phyloP scores from a whole-genome alignment of 1,284 basidiomycete species.

The Microbotryum saponariae region DNA sequence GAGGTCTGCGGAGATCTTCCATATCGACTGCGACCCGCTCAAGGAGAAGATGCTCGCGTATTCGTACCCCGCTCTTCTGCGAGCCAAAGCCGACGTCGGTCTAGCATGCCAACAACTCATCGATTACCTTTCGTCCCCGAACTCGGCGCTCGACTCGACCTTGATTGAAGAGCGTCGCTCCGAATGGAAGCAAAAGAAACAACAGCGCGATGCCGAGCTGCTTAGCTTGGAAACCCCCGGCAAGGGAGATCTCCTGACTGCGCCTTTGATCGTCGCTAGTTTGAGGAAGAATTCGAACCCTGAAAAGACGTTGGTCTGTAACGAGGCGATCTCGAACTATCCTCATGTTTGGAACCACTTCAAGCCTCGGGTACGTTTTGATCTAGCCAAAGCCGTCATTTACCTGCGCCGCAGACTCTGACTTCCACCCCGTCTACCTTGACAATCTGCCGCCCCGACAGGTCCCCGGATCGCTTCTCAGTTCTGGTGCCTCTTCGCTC shows the following conservation, averaged over 20 bases:
- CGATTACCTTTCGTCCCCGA: slow-evolving; percentile 16
- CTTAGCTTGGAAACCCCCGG: not conserved
- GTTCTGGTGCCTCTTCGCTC: slow-evolving; percentile 55
- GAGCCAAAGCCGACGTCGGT: slow-evolving; percentile 53
- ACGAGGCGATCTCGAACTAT: slow-evolving; percentile 58
- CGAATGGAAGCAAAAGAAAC: slow-evolving; percentile 6
- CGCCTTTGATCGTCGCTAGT: slow-evolving; percentile 49
- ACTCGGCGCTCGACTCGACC: slow-evolving; percentile 1
- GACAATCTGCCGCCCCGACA: slow-evolving; percentile 31
- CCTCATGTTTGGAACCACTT: slow-evolving; percentile 42
- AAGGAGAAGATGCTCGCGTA: slow-evolving; percentile 40
- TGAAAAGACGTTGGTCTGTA: slow-evolving; percentile 50
- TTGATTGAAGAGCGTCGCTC: slow-evolving; percentile 2
- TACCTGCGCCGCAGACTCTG: not conserved
- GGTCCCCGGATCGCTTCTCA: slow-evolving; percentile 46
- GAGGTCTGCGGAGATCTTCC: slow-evolving; percentile 48
- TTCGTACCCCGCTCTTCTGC: slow-evolving; percentile 28
- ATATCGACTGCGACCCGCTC: slow-evolving; percentile 58
- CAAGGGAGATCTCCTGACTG: slow-evolving; percentile 36
- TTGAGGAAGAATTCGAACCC: slow-evolving; percentile 44
- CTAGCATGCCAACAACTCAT: slow-evolving; percentile 50
- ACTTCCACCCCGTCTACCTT: slow-evolving; percentile 26
- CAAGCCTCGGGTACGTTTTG: slow-evolving; percentile 2
- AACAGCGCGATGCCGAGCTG: not conserved
- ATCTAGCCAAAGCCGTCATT: not conserved